Percentiles rank a stretch among this genome's conserved stretches.
These are phyloP conservation scores for Pleurotus sapidus DNA, from an alignment of 768 basidiomycete genomes.

Conservation along the genomic window DNA sequence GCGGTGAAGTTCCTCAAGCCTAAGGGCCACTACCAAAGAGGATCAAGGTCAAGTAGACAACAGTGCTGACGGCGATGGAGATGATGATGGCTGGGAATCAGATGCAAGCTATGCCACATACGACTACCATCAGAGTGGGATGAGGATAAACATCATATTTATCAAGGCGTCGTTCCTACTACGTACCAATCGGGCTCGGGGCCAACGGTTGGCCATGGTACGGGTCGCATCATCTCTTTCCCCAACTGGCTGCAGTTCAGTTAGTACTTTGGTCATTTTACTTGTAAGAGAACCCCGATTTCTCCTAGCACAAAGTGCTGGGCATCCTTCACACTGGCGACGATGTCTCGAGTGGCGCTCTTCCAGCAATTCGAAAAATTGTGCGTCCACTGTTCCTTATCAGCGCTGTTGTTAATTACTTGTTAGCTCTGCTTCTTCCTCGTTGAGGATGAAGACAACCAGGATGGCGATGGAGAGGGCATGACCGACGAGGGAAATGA, in stretches of 20 bases:
- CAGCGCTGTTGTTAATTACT: not conserved
- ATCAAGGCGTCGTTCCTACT: not conserved
- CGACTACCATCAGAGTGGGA: not conserved
- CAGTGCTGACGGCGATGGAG: not conserved
- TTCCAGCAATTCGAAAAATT: not conserved
- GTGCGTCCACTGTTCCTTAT: not conserved
- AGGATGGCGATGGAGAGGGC: not conserved
- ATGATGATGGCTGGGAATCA: not conserved
- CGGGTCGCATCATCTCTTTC: conserved; percentile 8
- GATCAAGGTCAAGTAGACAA: no score
- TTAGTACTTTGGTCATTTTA: not conserved
- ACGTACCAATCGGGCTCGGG: not conserved
- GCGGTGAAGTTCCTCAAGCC: not conserved
- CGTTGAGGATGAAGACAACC: not conserved
- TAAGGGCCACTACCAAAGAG: no score
- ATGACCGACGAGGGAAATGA: no score
- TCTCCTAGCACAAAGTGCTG: not conserved
- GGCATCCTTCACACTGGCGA: not conserved
- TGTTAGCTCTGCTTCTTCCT: conserved; percentile 1
- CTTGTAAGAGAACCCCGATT: no score
- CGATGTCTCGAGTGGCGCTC: not conserved
- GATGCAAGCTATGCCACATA: not conserved
- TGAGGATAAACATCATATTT: not conserved
- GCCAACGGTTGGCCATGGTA: not conserved
- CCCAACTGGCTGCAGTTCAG: conserved; percentile 9